A percentile compares a stretch with the other conserved stretches of the same genome.
phyloP scores from a whole-genome alignment of 495 filamentous ascomycete species.

The Massariosphaeria phaeospora region DNA sequence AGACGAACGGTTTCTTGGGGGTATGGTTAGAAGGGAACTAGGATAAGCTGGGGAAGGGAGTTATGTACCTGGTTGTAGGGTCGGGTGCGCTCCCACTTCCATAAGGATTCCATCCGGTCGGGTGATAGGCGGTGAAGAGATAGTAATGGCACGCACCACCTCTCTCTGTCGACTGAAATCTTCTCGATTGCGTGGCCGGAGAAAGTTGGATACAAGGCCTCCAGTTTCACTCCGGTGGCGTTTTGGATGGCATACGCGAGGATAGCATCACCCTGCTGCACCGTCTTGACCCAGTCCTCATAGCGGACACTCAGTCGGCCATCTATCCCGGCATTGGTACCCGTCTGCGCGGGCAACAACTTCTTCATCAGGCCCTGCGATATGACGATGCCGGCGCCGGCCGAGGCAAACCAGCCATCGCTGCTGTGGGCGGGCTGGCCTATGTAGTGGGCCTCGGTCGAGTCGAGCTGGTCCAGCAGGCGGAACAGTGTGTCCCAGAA shows the following conservation, averaged over 20 bases:
- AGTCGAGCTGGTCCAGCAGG: constrained; percentile 24
- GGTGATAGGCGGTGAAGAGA: constrained; percentile 12
- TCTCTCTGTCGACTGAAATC: constrained; percentile 12
- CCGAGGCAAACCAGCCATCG: constrained; percentile 22
- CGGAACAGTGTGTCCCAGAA: constrained; percentile 34
- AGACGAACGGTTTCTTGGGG: constrained; percentile 24
- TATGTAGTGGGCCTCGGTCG: constrained; percentile 18
- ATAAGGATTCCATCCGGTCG: constrained; percentile 18
- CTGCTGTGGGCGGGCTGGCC: constrained; percentile 15
- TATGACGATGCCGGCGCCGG: constrained; percentile 29
- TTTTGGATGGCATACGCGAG: constrained; percentile 26
- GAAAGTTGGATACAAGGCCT: constrained; percentile 28
- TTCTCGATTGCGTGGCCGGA: constrained; percentile 17
- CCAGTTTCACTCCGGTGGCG: constrained; percentile 14
- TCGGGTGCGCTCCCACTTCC: constrained; percentile 30
- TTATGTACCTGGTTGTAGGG: constrained; percentile 18
- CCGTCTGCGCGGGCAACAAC: constrained; percentile 3
- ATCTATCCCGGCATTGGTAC: neutral
- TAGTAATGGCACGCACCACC: constrained; percentile 26
- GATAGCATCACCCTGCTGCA: constrained; percentile 25
- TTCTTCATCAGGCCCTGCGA: constrained; percentile 28
- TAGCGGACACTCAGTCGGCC: constrained; percentile 12
- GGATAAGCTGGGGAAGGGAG: neutral
- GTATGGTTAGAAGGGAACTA: neutral
- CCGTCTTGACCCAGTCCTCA: constrained; percentile 22